phyloP scores from a whole-genome alignment of 345 rosid genomes.

The Cochlearia excelsa region DNA sequence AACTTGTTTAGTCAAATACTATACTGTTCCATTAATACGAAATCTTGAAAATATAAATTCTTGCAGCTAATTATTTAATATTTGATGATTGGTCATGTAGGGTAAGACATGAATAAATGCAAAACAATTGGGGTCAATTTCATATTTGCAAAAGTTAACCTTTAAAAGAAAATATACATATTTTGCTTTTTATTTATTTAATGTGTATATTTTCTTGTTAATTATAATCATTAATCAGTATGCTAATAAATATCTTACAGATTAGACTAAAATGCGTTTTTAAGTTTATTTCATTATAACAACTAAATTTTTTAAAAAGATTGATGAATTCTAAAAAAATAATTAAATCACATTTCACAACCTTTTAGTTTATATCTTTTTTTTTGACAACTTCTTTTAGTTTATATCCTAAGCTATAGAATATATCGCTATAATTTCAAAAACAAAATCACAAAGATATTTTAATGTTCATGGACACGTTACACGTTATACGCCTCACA shows the following conservation, averaged over 20 bases:
- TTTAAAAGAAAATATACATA: slow-evolving; percentile 7
- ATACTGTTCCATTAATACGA: slow-evolving; percentile 15
- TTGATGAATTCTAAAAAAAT: no score
- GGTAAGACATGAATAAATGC: slow-evolving; percentile 20
- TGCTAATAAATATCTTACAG: no score
- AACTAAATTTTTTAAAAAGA: no score
- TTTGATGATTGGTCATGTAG: slow-evolving; percentile 26
- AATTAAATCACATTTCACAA: no score
- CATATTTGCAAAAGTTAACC: slow-evolving; percentile 13
- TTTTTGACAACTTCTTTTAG: no score
- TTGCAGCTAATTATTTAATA: slow-evolving; percentile 9
- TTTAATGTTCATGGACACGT: slow-evolving; percentile 14
- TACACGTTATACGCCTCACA: slow-evolving; percentile 20
- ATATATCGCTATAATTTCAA: neutral
- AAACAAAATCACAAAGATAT: neutral
- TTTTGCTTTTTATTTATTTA: neutral
- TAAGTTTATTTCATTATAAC: no score
- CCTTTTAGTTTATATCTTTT: no score
- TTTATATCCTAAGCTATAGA: no score
- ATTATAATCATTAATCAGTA: no score
- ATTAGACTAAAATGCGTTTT: no score
- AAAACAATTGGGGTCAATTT: slow-evolving; percentile 26
- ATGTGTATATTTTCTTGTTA: slow-evolving; percentile 13
- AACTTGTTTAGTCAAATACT: slow-evolving; percentile 2
- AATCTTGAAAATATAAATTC: neutral